Evolutionary conservation across 2,329 filamentous ascomycete species (phyloP).

Genomic region (Cyphellophora europaea): DNA sequence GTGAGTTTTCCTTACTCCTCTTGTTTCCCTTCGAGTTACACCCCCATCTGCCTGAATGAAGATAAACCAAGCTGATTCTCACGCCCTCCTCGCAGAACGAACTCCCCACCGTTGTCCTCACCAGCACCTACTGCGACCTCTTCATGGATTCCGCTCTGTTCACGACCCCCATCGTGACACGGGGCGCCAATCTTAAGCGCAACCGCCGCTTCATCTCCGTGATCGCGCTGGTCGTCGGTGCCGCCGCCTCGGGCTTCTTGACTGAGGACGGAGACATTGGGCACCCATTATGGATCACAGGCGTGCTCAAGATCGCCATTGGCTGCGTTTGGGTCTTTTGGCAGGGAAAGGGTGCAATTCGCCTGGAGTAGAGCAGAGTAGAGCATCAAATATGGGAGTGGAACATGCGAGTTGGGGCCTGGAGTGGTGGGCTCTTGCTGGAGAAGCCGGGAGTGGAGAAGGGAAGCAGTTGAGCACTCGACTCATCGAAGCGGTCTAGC

Average conservation of each 20-base stretch:
- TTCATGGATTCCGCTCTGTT: slow-evolving; percentile 28
- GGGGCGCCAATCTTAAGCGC: not conserved
- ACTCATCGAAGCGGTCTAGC: too few relatives aligned
- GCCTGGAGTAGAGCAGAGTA: not conserved
- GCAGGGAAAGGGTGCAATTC: slow-evolving; percentile 1
- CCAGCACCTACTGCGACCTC: slow-evolving; percentile 34
- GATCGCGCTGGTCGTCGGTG: not conserved
- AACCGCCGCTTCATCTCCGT: not conserved
- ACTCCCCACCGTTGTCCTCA: slow-evolving; percentile 34
- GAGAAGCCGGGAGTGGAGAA: too few relatives aligned
- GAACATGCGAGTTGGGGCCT: too few relatives aligned
- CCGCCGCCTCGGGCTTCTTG: slow-evolving; percentile 1
- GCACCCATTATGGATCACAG: slow-evolving; percentile 2
- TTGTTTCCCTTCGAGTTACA: too few relatives aligned
- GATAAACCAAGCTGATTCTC: not conserved
- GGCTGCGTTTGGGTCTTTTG: not conserved
- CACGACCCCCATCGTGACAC: slow-evolving; percentile 4
- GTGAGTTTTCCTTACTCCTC: too few relatives aligned
- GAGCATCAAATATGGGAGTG: not conserved
- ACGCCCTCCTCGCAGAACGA: slow-evolving; percentile 22
- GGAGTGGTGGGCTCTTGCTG: too few relatives aligned
- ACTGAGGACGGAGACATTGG: slow-evolving; percentile 2
- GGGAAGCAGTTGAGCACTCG: too few relatives aligned
- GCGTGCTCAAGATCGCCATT: slow-evolving; percentile 2
- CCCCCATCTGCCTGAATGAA: not conserved